Evolutionary conservation across 2,329 filamentous ascomycete species (phyloP), one percentile per base, ranked within the genome.

Genomic region (Diaporthe destruens): DNA sequence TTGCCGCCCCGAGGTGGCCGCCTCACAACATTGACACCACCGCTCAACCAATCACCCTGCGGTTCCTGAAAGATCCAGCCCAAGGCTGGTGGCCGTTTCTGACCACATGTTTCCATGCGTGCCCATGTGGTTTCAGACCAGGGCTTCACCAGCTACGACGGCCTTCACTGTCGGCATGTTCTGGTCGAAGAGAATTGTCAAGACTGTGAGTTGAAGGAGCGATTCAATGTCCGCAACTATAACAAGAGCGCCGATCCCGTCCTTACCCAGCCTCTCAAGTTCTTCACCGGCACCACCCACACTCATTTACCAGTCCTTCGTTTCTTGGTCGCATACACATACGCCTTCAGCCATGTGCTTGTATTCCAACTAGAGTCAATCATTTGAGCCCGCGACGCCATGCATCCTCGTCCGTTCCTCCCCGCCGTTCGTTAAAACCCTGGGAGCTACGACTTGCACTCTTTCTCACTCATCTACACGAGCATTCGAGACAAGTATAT

Each of bases 211-310:
- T 42, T 42, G 39, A 42, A 42, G 39, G 39, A 16, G 12, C 6
- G 14, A 4, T 42, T 42, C 29, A 29, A 29, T 69, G 29, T 36
- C 14, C 5, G 14, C 34, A 32, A 23, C 16, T 70, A 70, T 63
- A 70, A 61, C 54, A 70, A 44, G 53, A 56, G 12, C 16, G 36
- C 44, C 8, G 55, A 42, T 70, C 34, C 44, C 44, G 32, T 36
- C 23, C 25, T 3, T 34, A 34, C 23, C 6, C 6, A 29, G 23
- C 18, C 18, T 55, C 32, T 29, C 25, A 7, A 5, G 29, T 29
- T 57, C 56, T 53, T n/a, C 68, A 61, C 25, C 44, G 39, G 54
- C 55, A 42, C 67, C 55, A 59, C 42, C 68, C n/a, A 49, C 55
- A 42, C 34, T 54, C 55, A 53, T 34, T 70, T n/a, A 61, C n/a